These are phyloP conservation scores for Cyclocybe aegerita DNA, from an alignment of 768 basidiomycete genomes.

Conservation along the genomic window DNA sequence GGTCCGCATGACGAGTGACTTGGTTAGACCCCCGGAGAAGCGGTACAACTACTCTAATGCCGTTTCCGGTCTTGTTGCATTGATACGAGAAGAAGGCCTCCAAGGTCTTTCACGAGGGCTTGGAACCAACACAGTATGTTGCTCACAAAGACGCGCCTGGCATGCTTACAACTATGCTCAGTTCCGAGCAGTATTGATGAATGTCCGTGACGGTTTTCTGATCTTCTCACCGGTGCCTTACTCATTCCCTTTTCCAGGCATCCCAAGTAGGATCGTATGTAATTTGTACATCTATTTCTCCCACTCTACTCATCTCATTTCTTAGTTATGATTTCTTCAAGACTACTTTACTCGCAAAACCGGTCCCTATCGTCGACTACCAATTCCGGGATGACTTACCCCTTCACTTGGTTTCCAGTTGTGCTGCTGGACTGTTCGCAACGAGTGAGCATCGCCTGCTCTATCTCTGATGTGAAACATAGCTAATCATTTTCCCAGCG, in stretches of 20 bases:
- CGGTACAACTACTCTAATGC: slow-evolving; percentile 80
- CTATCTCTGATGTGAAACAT: neutral
- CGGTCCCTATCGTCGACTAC: slow-evolving; percentile 54
- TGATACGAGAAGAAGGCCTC: slow-evolving; percentile 70
- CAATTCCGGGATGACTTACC: slow-evolving; percentile 65
- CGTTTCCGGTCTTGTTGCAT: slow-evolving; percentile 63
- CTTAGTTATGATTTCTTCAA: slow-evolving; percentile 80
- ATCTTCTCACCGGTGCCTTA: neutral
- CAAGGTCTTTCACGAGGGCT: slow-evolving; percentile 72
- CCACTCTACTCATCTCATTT: neutral
- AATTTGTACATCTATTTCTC: neutral
- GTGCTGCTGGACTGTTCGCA: slow-evolving; percentile 71
- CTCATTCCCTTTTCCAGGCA: slow-evolving; percentile 38
- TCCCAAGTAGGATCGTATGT: slow-evolving; percentile 86
- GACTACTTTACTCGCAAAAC: slow-evolving; percentile 47
- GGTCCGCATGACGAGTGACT: slow-evolving; percentile 89
- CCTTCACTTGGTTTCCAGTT: slow-evolving; percentile 68
- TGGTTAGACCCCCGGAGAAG: slow-evolving; percentile 68
- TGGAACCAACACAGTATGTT: slow-evolving; percentile 71
- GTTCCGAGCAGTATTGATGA: slow-evolving; percentile 69
- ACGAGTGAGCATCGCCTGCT: slow-evolving; percentile 53
- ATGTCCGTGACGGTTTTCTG: slow-evolving; percentile 43
- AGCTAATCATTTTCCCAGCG: slow-evolving; percentile 39
- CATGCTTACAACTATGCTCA: slow-evolving; percentile 12
- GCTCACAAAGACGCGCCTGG: neutral